Evolutionary conservation across 2,329 filamentous ascomycete species (phyloP).

Genomic region (Aspergillus neotritici): DNA sequence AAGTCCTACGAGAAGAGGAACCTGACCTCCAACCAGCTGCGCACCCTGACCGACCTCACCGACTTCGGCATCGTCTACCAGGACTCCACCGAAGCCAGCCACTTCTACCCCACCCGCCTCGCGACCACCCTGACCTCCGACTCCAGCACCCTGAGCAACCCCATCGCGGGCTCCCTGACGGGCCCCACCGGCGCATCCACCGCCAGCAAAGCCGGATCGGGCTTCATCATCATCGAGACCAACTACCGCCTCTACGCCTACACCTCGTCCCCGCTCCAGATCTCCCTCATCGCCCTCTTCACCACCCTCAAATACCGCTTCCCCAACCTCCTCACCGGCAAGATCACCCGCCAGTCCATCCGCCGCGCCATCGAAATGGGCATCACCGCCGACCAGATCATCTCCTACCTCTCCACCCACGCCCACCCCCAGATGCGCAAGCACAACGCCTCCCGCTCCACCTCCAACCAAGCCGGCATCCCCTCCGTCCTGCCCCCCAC

Average conservation of each 20-base stretch:
- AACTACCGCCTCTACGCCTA: slow-evolving; percentile 98
- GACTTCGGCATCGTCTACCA: slow-evolving; percentile 90
- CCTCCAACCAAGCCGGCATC: slow-evolving; percentile 35
- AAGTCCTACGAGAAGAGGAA: slow-evolving; percentile 83
- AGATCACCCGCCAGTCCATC: slow-evolving; percentile 82
- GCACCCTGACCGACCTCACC: slow-evolving; percentile 83
- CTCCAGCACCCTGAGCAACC: slow-evolving; percentile 65
- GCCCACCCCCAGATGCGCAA: slow-evolving; percentile 91
- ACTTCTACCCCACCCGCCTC: slow-evolving; percentile 84
- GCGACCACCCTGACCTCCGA: slow-evolving; percentile 85
- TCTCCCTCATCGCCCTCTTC: slow-evolving; percentile 88
- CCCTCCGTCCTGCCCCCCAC: slow-evolving; percentile 80
- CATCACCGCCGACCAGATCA: slow-evolving; percentile 93
- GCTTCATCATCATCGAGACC: slow-evolving; percentile 93
- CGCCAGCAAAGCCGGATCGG: slow-evolving; percentile 38
- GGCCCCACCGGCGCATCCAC: slow-evolving; percentile 29
- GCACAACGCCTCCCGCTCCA: slow-evolving; percentile 38
- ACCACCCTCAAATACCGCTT: slow-evolving; percentile 82
- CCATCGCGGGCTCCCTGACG: slow-evolving; percentile 60
- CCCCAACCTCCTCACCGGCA: slow-evolving; percentile 87
- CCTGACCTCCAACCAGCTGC: slow-evolving; percentile 71
- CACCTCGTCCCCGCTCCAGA: slow-evolving; percentile 87
- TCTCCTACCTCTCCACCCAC: slow-evolving; percentile 84
- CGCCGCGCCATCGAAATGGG: slow-evolving; percentile 80
- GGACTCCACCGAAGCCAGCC: slow-evolving; percentile 40